Conservation (phyloP, 2,329 filamentous ascomycete species). For the Eutypella sp. region DNA sequence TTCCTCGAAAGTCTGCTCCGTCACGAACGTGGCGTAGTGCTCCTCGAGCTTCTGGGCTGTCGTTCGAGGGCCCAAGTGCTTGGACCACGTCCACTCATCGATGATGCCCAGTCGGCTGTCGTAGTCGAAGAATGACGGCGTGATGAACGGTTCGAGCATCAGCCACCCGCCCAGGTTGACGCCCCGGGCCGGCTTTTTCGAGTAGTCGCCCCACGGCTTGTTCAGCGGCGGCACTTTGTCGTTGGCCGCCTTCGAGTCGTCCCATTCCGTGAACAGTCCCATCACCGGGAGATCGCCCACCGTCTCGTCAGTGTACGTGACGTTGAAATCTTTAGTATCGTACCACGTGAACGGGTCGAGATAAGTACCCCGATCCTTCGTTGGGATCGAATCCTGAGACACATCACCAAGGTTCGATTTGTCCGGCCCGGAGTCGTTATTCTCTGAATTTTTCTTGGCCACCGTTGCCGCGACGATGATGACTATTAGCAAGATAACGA, state of each 20-base stretch:
- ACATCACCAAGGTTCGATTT: slow-evolving; percentile 48
- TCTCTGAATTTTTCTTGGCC: slow-evolving; percentile 53
- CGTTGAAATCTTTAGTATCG: slow-evolving; percentile 85
- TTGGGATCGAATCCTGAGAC: slow-evolving; percentile 54
- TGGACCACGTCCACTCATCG: slow-evolving; percentile 80
- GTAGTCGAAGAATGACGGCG: slow-evolving; percentile 78
- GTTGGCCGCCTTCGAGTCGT: slow-evolving; percentile 77
- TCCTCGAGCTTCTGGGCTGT: slow-evolving; percentile 69
- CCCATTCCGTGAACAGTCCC: slow-evolving; percentile 80
- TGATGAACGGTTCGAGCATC: slow-evolving; percentile 90
- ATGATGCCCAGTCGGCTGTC: slow-evolving; percentile 63
- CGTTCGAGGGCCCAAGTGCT: slow-evolving; percentile 61
- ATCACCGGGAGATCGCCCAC: slow-evolving; percentile 88
- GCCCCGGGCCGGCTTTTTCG: slow-evolving; percentile 73
- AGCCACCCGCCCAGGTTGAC: slow-evolving; percentile 96
- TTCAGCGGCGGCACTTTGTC: slow-evolving; percentile 73
- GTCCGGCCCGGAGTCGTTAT: slow-evolving; percentile 22
- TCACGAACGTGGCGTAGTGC: slow-evolving; percentile 88
- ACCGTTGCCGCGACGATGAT: slow-evolving; percentile 63
- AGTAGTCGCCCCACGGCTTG: slow-evolving; percentile 71
- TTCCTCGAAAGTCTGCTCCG: slow-evolving; percentile 74
- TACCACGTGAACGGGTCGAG: slow-evolving; percentile 91
- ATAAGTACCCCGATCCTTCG: slow-evolving; percentile 65
- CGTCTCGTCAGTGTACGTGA: slow-evolving; percentile 81
- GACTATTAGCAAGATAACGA: slow-evolving; percentile 59